Base-by-base conservation (phyloP, 2,329 filamentous ascomycete genomes). In the Ceratocystis variospora region DNA sequence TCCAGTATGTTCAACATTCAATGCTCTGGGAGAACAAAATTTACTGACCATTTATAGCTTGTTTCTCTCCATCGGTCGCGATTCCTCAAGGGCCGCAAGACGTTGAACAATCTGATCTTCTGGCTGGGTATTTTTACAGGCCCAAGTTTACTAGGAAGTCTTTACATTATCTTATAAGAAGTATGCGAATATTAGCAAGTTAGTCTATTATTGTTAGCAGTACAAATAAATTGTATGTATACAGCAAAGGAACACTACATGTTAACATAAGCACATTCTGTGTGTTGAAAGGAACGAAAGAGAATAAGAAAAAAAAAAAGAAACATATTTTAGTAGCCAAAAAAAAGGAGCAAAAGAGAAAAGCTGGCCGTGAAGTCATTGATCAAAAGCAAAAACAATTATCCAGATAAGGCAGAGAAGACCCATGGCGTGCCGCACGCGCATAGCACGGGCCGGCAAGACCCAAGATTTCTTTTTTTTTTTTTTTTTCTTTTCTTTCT, bases 81-180 rank as follows among this genome's bases (percentile, higher is more conserved):
- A 69, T 83, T 85, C 77, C 76, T 91, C 72, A 83, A 81, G 70
- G 82, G 82, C 28, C 78, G 80, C 70, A 79, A 82, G 70, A 81
- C 83, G 1, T 71, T 91, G 22, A 88, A 88, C 0, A 92, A 93
- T 72, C 73, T 89, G 6, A 79, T 90, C 2, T 92, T 92, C 71
- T 93, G 89, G 89, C 72, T 88, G 50, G 87, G 88, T 0, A 81
- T 92, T n/a, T 88, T 89, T 68, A 87, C 87, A 1, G 87, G 87
- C 0, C 88, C 88, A 1, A 89, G 87, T 74, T 73, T 89, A 48
- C 72, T 86, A 28, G 85, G 82, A 70, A 85, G 82, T 66, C 71
- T 86, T 64, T 86, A 86, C 70, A 71, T 86, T 66, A 81, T 85
- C 53, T 72, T 86, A 37, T 86, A 71, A 50, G 33, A 22, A 31